Percentiles rank a stretch among this genome's conserved stretches.
phyloP scores from a whole-genome alignment of 306 rosid genomes.

The Prunus fruticosa region DNA sequence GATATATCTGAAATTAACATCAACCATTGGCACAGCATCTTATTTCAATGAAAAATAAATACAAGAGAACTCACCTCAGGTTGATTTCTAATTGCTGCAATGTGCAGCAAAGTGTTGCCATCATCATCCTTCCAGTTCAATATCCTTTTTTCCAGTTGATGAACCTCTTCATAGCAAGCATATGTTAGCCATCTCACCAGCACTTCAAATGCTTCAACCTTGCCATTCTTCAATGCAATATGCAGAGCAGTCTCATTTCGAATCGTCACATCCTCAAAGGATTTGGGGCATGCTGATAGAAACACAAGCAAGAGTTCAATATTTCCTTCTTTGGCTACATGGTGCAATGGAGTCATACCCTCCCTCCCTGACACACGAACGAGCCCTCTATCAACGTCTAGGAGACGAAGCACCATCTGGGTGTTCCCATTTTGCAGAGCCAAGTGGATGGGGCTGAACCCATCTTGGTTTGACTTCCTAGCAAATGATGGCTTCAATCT shows the following conservation, averaged over 20 bases:
- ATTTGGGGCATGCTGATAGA: background rate
- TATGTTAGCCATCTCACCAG: background rate
- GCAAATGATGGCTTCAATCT: background rate
- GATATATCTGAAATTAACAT: too few species aligned
- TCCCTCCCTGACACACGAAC: background rate
- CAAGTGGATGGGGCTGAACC: slow-evolving; percentile 10
- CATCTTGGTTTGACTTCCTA: slow-evolving; percentile 4
- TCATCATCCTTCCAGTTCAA: background rate
- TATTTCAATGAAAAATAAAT: background rate
- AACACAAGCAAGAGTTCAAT: background rate
- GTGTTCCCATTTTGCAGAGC: background rate
- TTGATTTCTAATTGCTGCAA: background rate
- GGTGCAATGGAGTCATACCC: background rate
- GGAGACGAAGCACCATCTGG: background rate
- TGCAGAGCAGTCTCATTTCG: slow-evolving; percentile 6
- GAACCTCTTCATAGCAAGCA: background rate
- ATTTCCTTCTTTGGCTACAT: background rate
- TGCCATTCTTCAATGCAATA: background rate
- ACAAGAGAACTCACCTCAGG: background rate
- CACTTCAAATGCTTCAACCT: background rate
- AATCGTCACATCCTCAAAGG: background rate
- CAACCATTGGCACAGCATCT: too few species aligned
- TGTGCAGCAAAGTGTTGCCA: background rate
- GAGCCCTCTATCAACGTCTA: background rate
- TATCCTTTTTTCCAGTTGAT: background rate